Evolutionary conservation across 106 monocot genomes (phyloP), one percentile per base, ranked within the genome.

Genomic region (Posidonia australis): DNA sequence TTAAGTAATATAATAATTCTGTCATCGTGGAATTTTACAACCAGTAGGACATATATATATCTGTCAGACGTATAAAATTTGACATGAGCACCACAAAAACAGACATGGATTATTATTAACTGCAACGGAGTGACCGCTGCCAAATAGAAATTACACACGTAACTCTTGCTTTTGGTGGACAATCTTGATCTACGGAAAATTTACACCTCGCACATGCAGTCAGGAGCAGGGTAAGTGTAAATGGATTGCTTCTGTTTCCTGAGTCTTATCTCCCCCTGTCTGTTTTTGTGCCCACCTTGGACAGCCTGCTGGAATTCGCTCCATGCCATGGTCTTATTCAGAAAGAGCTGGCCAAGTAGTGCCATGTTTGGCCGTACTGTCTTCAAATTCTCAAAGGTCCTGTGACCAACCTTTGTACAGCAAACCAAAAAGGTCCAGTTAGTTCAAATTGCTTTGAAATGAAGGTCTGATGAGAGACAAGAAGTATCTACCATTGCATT

Each of bases 301-400:
- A 88, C 82, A n/a, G 70, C 68, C 47, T 66, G 31, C 58, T 78
- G 67, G 58, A 92, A 92, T 31, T 78, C 88, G 7, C 71, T 53
- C 92, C 84, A 88, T 1, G 62, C 80, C 71, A 76, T 75, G 69
- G 77, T 92, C 69, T 79, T 80, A 45, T 92, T 92, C 65, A 88
- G 64, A 66, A 88, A 85, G 54, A 88, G 80, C 45, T 80, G 87
- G 1, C 87, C 84, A 28, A 92, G 58, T 61, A 92, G 64, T 47
- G 48, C 74, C 92, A 92, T 92, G 67, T 74, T 84, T 54, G 92
- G 87, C 29, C 80, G 66, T 63, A 80, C 74, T 5, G 87, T 85
- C 82, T 88, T 87, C 78, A 78, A 36, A 36, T 88, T 84, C 59
- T 80, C 65, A 46, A 73, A 92, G 3, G 84, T 85, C 23, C 92